Evolutionary conservation across 164 flowering plant genomes (phyloP).

Genomic region (Macadamia tetraphylla): DNA sequence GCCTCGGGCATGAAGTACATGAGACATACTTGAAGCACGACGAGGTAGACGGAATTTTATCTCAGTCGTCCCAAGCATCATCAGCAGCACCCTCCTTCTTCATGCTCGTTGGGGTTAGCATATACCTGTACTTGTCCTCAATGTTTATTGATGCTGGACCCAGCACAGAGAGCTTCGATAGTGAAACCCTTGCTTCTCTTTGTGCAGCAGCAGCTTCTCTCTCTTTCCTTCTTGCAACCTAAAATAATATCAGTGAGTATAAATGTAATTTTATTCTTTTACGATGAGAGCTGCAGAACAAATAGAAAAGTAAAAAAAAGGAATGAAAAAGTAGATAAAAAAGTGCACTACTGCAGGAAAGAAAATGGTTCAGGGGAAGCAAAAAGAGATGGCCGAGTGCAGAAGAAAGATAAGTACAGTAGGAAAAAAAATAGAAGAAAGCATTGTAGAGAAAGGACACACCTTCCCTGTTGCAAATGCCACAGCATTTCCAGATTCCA

Average conservation of each 20-base stretch:
- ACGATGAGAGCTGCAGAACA: background rate
- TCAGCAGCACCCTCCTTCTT: conserved; percentile 58
- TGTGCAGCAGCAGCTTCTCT: conserved; percentile 58
- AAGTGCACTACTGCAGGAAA: too few species aligned
- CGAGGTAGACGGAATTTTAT: background rate
- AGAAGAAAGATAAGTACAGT: background rate
- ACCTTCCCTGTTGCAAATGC: conserved; percentile 68
- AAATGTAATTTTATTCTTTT: background rate
- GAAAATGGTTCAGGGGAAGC: too few species aligned
- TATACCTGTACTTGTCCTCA: conserved; percentile 61
- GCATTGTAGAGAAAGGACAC: background rate
- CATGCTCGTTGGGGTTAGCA: conserved; percentile 38
- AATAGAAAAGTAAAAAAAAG: too few species aligned
- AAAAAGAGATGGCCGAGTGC: too few species aligned
- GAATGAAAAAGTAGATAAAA: too few species aligned
- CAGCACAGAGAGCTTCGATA: conserved; percentile 31
- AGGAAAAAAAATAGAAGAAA: background rate
- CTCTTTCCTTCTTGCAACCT: conserved; percentile 68
- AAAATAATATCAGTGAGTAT: background rate
- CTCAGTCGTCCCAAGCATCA: conserved; percentile 63
- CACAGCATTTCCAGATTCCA: conserved; percentile 43
- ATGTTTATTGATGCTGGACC: conserved; percentile 39
- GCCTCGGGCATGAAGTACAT: background rate
- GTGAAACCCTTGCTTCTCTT: conserved; percentile 40
- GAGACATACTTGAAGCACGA: conserved; percentile 2